Percentiles rank a stretch among this genome's conserved stretches.
Evolutionary conservation across 2,329 filamentous ascomycete species (phyloP).

Genomic region (Exserohilum rostratum): DNA sequence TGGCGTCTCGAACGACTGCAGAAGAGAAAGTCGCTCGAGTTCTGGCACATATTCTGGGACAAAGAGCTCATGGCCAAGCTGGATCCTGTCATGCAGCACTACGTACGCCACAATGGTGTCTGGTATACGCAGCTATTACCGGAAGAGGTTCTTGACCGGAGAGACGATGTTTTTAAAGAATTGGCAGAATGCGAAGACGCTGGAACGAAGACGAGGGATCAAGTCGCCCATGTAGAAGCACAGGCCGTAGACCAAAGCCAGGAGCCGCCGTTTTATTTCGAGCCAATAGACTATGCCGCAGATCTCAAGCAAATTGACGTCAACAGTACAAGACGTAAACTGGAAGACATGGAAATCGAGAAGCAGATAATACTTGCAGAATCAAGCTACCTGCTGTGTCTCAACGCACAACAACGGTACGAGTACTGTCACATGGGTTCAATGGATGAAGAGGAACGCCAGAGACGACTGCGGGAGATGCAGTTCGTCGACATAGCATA

Average conservation of each 20-base stretch:
- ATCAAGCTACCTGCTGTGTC: slow-evolving; percentile 25
- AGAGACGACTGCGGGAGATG: slow-evolving; percentile 23
- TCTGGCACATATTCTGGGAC: slow-evolving; percentile 35
- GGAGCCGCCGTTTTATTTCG: slow-evolving; percentile 22
- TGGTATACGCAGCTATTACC: slow-evolving; percentile 32
- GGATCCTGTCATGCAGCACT: slow-evolving; percentile 31
- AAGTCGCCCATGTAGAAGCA: background rate
- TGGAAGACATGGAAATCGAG: slow-evolving; percentile 23
- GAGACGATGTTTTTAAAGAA: slow-evolving; percentile 2
- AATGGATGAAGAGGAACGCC: slow-evolving; percentile 23
- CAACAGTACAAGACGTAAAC: slow-evolving; percentile 12
- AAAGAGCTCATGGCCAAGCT: slow-evolving; percentile 33
- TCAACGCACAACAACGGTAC: slow-evolving; percentile 28
- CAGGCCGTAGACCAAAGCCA: slow-evolving; percentile 1
- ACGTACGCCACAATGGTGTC: slow-evolving; percentile 33
- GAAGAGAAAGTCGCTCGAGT: slow-evolving; percentile 28
- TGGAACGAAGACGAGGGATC: background rate
- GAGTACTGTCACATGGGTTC: slow-evolving; percentile 24
- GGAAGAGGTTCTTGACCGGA: slow-evolving; percentile 21
- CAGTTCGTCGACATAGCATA: slow-evolving; percentile 28
- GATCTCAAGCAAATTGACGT: slow-evolving; percentile 24
- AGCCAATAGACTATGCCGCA: slow-evolving; percentile 29
- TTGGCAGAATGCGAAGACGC: slow-evolving; percentile 1
- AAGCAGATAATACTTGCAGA: slow-evolving; percentile 24
- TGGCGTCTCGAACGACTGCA: slow-evolving; percentile 19